A percentile compares a stretch with the other conserved stretches of the same genome.
Evolutionary conservation across 148 eudicot genomes (phyloP).

Genomic region (Rhododendron griersonianum): DNA sequence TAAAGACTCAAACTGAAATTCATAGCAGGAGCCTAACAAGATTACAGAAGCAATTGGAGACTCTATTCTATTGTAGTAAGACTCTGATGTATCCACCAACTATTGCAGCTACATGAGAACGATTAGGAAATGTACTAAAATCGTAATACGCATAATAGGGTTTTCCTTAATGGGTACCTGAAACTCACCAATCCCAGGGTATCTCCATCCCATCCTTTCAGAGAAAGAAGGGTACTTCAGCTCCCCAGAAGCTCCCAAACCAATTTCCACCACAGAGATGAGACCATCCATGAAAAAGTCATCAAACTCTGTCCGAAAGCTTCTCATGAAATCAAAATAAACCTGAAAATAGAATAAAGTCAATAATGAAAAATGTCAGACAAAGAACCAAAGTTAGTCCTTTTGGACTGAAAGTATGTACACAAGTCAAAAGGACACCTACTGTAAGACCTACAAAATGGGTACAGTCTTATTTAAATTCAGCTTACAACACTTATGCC

Average conservation of each 20-base stretch:
- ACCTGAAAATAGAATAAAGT: conserved; percentile 37
- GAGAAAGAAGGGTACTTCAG: conserved; percentile 62
- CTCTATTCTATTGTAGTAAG: neutral
- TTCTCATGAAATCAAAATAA: conserved; percentile 74
- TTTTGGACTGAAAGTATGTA: neutral
- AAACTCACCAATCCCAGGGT: conserved; percentile 83
- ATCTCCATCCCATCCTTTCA: conserved; percentile 59
- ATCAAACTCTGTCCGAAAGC: conserved; percentile 70
- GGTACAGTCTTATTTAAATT: neutral
- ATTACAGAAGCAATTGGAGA: neutral
- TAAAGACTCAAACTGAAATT: neutral
- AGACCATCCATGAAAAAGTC: conserved; percentile 46
- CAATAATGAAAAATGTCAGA: conserved; percentile 3
- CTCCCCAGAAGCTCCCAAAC: conserved; percentile 68
- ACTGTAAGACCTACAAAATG: neutral
- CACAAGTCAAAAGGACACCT: neutral
- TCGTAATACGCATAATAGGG: neutral
- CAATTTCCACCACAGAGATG: conserved; percentile 55
- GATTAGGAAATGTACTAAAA: neutral
- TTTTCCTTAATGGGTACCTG: conserved; percentile 50
- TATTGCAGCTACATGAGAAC: neutral
- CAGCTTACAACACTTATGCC: neutral
- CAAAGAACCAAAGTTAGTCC: neutral
- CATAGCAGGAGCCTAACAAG: neutral
- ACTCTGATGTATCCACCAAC: neutral